Evolutionary conservation across 2,329 filamentous ascomycete genomes (phyloP), one percentile per base, ranked within the genome.

Genomic region (Venturia asperata): DNA sequence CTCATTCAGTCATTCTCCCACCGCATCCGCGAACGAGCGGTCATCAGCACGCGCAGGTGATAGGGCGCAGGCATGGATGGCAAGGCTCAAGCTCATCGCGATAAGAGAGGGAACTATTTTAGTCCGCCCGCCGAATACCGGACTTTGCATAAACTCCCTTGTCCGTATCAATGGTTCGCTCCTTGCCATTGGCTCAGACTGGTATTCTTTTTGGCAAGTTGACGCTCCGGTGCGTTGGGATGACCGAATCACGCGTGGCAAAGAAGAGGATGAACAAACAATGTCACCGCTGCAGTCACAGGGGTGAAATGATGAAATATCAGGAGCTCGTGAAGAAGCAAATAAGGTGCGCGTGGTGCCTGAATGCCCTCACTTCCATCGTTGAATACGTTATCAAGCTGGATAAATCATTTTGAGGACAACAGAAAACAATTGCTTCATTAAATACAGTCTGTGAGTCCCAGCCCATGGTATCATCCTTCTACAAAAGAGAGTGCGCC

Each of bases 71-170:
- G 21, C 47, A 27, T 41, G 13, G 7, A 17, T 17, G 19, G 19
- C 45, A 56, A 58, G 52, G 52, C 52, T 58, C 30, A 52, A 52
- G 47, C 47, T 52, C 13, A 58, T 27, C 21, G 47, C 52, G 52
- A 58, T 58, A 58, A 58, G 52, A 37, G 15, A 58, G 4, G 24
- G 17, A 19, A 11, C 52, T 37, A 58, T 37, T 34, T 37, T 58
- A 37, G 30, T 37, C 30, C 30, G 30, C 27, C 17, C 49, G 30
- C 52, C 52, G 52, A 19, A 27, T 7, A 34, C 19, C 52, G 52
- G 52, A n/a, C 30, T 19, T 11, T 21, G 6, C 30, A 56, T 56
- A 56, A 56, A 19, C 27, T 34, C 17, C 52, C 52, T 7, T 58
- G 52, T 58, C 52, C 52, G n/a, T 55, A 17, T 34, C 27, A 30